These are phyloP conservation scores for Diversispora epigaea DNA, from an alignment of 192 early-diverging fungal species.

Conservation along the genomic window DNA sequence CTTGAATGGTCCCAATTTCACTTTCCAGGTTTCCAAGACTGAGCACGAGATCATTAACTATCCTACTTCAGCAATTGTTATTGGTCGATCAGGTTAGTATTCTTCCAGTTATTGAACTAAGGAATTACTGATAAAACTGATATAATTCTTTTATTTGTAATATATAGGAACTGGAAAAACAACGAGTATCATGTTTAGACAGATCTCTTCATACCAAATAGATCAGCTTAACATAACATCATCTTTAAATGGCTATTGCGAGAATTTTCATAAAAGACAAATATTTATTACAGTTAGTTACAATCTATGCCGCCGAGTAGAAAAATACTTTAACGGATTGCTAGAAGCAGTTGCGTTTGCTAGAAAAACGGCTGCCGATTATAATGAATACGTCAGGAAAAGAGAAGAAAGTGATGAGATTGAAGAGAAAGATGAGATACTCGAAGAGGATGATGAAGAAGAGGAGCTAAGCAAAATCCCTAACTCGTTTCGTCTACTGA, in stretches of 20 bases:
- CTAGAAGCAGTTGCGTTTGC: background rate
- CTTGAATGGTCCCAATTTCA: background rate
- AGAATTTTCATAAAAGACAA: constrained; percentile 15
- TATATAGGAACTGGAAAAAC: constrained; percentile 18
- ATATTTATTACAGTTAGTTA: constrained; percentile 26
- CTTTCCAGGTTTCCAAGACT: constrained; percentile 19
- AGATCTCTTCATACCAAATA: constrained; percentile 4
- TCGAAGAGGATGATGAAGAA: constrained; percentile 22
- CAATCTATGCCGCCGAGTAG: constrained; percentile 4
- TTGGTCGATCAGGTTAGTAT: constrained; percentile 29
- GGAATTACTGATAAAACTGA: background rate
- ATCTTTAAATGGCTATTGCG: background rate
- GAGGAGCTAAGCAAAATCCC: background rate
- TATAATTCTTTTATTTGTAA: background rate
- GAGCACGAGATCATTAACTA: constrained; percentile 24
- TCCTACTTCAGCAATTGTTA: constrained; percentile 17
- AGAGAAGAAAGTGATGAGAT: background rate
- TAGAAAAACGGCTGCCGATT: background rate
- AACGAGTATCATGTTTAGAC: constrained; percentile 4
- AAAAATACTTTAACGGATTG: constrained; percentile 18
- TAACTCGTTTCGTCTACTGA: background rate
- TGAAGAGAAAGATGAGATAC: background rate
- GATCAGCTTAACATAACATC: background rate
- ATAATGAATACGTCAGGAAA: background rate
- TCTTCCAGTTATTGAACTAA: background rate